Evolutionary conservation across 2,329 filamentous ascomycete genomes (phyloP).

Genomic region (Emmonsiellopsis sp.): DNA sequence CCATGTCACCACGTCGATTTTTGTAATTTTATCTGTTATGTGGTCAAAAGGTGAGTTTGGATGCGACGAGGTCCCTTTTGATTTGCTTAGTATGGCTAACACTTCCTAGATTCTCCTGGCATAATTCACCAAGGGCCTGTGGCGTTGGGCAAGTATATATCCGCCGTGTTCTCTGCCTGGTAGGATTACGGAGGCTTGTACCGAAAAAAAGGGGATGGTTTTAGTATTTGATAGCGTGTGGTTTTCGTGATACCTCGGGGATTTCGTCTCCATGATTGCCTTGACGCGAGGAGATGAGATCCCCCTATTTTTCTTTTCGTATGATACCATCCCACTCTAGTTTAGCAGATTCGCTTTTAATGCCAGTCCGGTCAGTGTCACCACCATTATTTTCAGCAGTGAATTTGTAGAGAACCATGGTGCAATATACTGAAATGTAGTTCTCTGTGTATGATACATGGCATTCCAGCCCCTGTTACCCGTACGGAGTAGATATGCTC

Average conservation of each 20-base stretch:
- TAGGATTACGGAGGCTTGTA: not conserved
- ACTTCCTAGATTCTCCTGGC: not conserved
- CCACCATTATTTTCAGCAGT: not conserved
- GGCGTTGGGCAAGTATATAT: not conserved
- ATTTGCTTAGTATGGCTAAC: not conserved
- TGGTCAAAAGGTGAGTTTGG: not conserved
- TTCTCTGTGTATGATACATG: too few relatives aligned
- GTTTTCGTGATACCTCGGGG: conserved; percentile 1
- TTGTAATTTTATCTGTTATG: not conserved
- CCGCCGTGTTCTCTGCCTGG: not conserved
- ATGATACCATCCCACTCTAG: not conserved
- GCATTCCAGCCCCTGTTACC: too few relatives aligned
- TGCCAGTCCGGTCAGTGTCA: not conserved
- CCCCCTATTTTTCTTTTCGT: not conserved
- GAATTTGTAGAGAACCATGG: too few relatives aligned
- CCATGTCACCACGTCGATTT: not conserved
- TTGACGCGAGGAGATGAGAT: not conserved
- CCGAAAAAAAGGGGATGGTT: not conserved
- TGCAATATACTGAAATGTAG: too few relatives aligned
- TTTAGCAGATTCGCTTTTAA: not conserved
- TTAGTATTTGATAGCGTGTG: not conserved
- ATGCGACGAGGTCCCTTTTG: too few relatives aligned
- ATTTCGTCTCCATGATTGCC: not conserved
- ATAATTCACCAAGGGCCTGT: not conserved
- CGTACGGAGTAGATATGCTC: too few relatives aligned